Evolutionary conservation across 2,329 filamentous ascomycete species (phyloP), one percentile per base, ranked within the genome.

Genomic region (Nothophaeocryptopus gaeumannii): DNA sequence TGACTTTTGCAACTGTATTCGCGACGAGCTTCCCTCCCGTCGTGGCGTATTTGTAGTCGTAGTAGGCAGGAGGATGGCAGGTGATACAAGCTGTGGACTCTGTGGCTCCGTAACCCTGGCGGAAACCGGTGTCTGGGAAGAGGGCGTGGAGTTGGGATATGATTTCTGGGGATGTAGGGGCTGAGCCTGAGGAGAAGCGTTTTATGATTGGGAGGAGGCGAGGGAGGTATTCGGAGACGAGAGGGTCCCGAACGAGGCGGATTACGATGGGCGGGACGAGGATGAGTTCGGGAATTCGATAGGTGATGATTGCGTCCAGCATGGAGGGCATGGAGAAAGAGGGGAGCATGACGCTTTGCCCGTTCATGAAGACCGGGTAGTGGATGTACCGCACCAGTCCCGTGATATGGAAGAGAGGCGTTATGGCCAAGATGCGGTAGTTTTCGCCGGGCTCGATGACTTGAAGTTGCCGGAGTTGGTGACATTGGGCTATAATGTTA

Each of bases 71-170:
- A 2, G 82, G 79, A 45, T 85, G 82, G 2, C 78, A 74, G 0
- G 81, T 83, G 48, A 86, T 82, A 57, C 80, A 84, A 1, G 73
- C 76, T 58, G 80, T 85, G 0, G 74, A 78, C 64, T 85, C 83
- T 0, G 83, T 86, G 76, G 86, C 85, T n/a, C 83, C 83, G 58
- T 85, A 86, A 1, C 81, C 82, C 60, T 85, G 82, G 58, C 81
- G 81, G 65, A 85, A 83, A 0, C 80, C 80, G 0, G 78, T 81
- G 0, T 73, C 64, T 0, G 82, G 82, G 56, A 84, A 85, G 41
- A 73, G 75, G 41, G 72, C 67, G 38, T 78, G 67, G 8, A 85
- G 67, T 33, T 76, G 70, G 13, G 76, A 71, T 14, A 85, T 73
- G 46, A 86, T 78, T 59, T 85, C 78, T 1, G 71, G 70, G 0